A percentile compares a stretch with the other conserved stretches of the same genome.
Conservation (phyloP, 495 filamentous ascomycete species). For the Polyplosphaeria fusca region DNA sequence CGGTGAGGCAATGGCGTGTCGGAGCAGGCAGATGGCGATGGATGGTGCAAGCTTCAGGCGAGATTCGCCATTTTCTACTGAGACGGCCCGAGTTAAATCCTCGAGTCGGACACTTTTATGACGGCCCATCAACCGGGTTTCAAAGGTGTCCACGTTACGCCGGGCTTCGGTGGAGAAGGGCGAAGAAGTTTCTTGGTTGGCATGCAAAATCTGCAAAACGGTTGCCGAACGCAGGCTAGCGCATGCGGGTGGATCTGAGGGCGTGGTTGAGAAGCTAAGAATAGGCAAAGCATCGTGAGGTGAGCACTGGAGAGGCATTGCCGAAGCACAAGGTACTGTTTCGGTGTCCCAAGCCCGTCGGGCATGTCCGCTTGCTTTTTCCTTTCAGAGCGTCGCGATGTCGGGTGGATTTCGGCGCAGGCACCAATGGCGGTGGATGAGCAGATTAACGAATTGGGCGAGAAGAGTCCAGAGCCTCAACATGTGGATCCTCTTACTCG, state of each 20-base stretch:
- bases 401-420: not conserved
- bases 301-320: not conserved
- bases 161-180: no score
- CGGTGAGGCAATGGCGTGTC: not conserved
- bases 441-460: not conserved
- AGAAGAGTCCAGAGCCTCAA: slow-evolving; percentile 11
- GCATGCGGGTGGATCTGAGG: not conserved
- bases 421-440: not conserved
- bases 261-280: not conserved
- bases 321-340: no score
- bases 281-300: slow-evolving; percentile 17
- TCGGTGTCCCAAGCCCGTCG: not conserved
- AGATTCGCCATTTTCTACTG: not conserved
- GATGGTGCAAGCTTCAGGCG: not conserved
- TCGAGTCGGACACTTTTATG: no score
- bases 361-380: slow-evolving; percentile 9
- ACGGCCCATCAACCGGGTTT: not conserved
- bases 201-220: slow-evolving; percentile 1
- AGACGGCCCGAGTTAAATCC: no score
- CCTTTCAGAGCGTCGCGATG: no score
- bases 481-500: slow-evolving; percentile 23
- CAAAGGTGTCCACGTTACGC: not conserved
- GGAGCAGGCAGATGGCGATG: not conserved
- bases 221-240: not conserved
- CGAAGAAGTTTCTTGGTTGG: not conserved